Evolutionary conservation across 2,329 filamentous ascomycete species (phyloP), one percentile per base, ranked within the genome.

Genomic region (Raffaelea albimanens): DNA sequence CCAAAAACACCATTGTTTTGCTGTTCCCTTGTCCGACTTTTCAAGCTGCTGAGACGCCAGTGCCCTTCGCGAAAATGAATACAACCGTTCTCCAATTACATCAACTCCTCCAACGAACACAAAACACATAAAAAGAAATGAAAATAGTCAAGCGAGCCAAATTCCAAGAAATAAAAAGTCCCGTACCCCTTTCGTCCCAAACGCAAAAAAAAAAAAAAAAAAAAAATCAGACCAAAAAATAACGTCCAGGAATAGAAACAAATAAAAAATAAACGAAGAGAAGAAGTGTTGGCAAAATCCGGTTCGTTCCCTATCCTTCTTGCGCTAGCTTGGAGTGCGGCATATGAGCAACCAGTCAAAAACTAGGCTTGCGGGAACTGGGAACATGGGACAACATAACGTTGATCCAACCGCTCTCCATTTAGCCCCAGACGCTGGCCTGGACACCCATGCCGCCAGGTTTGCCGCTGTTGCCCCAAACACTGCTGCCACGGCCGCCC

Each of bases 351-450:
- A n/a, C n/a, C n/a, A n/a, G n/a, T n/a, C n/a, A n/a, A n/a, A 47
- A 44, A 44, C 18, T 20, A 47, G n/a, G 21, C 18, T 18, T 25
- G 22, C 31, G 46, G 43, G 43, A 29, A 31, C 45, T 38, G 29
- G 33, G 25, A 7, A 29, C 13, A 29, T 7, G 7, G 7, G 25
- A 29, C 25, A 29, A 29, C 7, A 29, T 13, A 29, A 29, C 13
- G 25, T 29, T 29, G 25, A 29, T 29, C 25, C 13, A 13, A 7
- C 13, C 7, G 25, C 7, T n/a, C n/a, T n/a, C 25, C 7, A 29
- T 29, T 58, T 82, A 96, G 58, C 90, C 90, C 90, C 90, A 97
- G 57, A 96, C 91, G 55, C 88, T 94, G 55, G 90, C 89, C 64
- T 94, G 88, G 52, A 90, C 85, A 55, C 89, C 87, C 52, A 94